phyloP scores from a whole-genome alignment of 139 green algal species.

The Nannochloris sp. region DNA sequence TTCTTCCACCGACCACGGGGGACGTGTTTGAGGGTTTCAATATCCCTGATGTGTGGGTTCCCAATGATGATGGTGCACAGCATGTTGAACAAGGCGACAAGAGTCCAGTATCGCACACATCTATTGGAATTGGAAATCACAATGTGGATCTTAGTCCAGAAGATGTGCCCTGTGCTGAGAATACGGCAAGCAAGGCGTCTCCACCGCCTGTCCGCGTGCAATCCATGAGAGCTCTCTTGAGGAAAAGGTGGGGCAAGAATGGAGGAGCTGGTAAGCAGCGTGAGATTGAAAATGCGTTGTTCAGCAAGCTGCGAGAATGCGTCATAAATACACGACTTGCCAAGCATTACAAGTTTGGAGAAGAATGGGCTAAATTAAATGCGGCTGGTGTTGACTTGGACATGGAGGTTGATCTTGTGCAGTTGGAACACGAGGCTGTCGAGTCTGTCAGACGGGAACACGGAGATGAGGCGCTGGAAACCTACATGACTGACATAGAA shows the following conservation, averaged over 20 bases:
- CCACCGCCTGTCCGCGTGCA: not conserved
- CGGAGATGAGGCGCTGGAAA: slow-evolving; percentile 3
- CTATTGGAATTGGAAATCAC: not conserved
- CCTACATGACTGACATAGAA: slow-evolving; percentile 9
- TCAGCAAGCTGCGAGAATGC: slow-evolving; percentile 18
- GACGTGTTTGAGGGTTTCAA: no score
- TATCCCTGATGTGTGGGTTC: no score
- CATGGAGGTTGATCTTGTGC: slow-evolving; percentile 1
- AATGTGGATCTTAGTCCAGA: not conserved
- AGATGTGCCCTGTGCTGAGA: not conserved
- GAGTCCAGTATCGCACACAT: no score
- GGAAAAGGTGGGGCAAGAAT: not conserved
- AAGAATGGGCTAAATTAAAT: slow-evolving; percentile 28
- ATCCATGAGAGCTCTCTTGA: not conserved
- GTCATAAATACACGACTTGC: slow-evolving; percentile 26
- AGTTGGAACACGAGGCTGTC: not conserved
- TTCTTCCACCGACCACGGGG: no score
- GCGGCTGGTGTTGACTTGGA: slow-evolving; percentile 16
- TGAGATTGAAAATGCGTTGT: not conserved
- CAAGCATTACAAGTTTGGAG: slow-evolving; percentile 9
- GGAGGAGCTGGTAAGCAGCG: not conserved
- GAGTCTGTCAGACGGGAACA: not conserved
- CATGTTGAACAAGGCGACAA: no score
- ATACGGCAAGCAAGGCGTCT: not conserved
- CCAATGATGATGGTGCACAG: no score